Base-by-base conservation (phyloP, 805 yeast genomes). In the Candida insectalens region DNA sequence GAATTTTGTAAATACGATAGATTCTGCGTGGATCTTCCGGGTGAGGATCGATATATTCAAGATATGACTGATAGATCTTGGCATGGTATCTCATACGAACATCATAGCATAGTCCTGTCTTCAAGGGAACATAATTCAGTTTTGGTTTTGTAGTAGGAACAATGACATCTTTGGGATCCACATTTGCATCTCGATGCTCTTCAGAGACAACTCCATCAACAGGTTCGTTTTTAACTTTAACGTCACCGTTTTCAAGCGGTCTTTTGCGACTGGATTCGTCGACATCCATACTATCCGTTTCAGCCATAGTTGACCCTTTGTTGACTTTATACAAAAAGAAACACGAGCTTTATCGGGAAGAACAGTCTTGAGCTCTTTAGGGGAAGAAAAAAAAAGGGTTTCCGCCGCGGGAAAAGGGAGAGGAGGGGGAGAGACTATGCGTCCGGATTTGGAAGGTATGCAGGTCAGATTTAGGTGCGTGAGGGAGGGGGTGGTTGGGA, bases 11-110 rank as follows among this genome's bases (percentile, higher is more conserved):
- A 30, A 92, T 83, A 36, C 97, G 70, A 59, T 88, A 92, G 25
- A 89, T 88, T 45, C 99, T 74, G 41, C 98, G 70, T 8, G 99
- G 99, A 52, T 92, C 98, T 55, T 92, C 99, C 4, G 99, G 99
- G 53, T 92, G 99, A 2, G 97, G 98, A 52, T 92, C 98, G 34
- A 89, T 84, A 57, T 89, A 89, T 55, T 89, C 96, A 47, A 74
- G 83, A 45, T 89, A 84, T 2, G 92, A 81, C 3, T 95, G 84
- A 60, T 83, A 88, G 34, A 92, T 79, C 52, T 87, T 84, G 26
- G 96, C 95, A 55, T 92, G 99, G 56, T 89, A 92, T 41, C 98
- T 69, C 97, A 92, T 92, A 42, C 97, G 69, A 15, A 87, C 96
- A 55, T 92, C 99, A 58, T 92, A 92, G 38, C 94, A 89, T 6